Evolutionary conservation across 345 rosid species (phyloP), one percentile per base, ranked within the genome.

Genomic region (Pugionium dolabratum): DNA sequence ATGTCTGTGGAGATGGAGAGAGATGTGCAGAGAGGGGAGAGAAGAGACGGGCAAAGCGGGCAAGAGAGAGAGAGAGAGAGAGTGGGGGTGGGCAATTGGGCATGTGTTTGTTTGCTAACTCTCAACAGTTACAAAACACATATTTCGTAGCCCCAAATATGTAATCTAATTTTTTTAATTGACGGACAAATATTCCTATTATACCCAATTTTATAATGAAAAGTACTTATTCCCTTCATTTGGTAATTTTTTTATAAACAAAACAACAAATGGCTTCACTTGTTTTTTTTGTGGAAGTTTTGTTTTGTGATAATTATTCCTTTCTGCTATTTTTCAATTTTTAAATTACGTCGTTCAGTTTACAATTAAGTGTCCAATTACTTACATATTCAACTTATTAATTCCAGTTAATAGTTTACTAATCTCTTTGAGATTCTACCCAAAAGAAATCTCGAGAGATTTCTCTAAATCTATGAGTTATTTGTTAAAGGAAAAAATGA

Each of bases 71-170:
- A 60, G 30, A 61, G 9, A 61, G n/a, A 9, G 18, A 4, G 44
- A 27, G n/a, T 9, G 69, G 29, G 67, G 42, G 63, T 18, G 18
- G 18, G 18, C 18, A 18, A 62, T 46, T 57, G 34, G 35, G 43
- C 54, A 65, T 58, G 54, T 56, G 71, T 57, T 72, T 42, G 61
- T 72, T 65, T 72, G 66, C 55, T 72, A 56, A 49, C 76, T 64
- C 66, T 65, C 66, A 34, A 51, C 76, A 34, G 76, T 72, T 57
- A 51, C 61, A 58, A 65, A 64, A 64, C 59, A 65, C 69, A 32
- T 62, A 6, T 51, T 42, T 67, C 64, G 29, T 59, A 59, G 37
- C 2, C 25, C 8, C 30, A 26, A 46, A 2, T 18, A 6, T 45
- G 8, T 6, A 18, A 1, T 45, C 4, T 42, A 18, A 18, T 8